phyloP scores from a whole-genome alignment of 257 asterid genomes.

The Solanum etuberosum region DNA sequence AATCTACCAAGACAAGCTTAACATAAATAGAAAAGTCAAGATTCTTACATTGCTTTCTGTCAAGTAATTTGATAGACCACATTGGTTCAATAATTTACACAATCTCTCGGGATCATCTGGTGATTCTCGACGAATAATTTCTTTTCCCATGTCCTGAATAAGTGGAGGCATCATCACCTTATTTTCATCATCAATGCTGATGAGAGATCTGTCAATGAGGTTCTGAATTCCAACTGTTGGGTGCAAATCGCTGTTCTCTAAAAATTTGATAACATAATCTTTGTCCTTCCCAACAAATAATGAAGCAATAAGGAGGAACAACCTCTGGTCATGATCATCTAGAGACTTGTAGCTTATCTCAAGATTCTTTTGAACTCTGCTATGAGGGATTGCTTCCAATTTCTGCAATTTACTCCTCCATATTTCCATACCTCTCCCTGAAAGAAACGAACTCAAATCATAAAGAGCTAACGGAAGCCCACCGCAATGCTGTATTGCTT shows the following conservation, averaged over 20 bases:
- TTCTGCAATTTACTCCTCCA: constrained; percentile 6
- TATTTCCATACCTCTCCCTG: neutral
- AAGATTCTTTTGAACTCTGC: neutral
- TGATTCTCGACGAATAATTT: constrained; percentile 6
- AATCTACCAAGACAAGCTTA: neutral
- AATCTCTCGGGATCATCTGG: neutral
- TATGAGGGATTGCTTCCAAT: constrained; percentile 1
- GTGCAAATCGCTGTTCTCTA: constrained; percentile 1
- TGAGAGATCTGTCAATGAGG: constrained; percentile 6
- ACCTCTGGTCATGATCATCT: neutral
- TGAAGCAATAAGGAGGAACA: constrained; percentile 1
- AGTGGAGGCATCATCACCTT: neutral
- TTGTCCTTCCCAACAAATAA: constrained; percentile 8
- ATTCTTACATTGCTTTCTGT: neutral
- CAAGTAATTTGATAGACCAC: neutral
- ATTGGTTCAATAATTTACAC: neutral
- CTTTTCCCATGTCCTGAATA: constrained; percentile 5
- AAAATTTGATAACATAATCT: neutral
- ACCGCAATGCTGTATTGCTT: neutral
- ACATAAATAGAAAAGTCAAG: neutral
- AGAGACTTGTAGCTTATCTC: constrained; percentile 2
- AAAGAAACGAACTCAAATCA: neutral
- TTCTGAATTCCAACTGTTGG: constrained; percentile 6
- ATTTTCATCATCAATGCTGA: neutral
- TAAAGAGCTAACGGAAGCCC: constrained; percentile 14